These are phyloP conservation scores for Aureobasidium namibiae DNA, from an alignment of 2,329 filamentous ascomycete genomes.

Conservation along the genomic window DNA sequence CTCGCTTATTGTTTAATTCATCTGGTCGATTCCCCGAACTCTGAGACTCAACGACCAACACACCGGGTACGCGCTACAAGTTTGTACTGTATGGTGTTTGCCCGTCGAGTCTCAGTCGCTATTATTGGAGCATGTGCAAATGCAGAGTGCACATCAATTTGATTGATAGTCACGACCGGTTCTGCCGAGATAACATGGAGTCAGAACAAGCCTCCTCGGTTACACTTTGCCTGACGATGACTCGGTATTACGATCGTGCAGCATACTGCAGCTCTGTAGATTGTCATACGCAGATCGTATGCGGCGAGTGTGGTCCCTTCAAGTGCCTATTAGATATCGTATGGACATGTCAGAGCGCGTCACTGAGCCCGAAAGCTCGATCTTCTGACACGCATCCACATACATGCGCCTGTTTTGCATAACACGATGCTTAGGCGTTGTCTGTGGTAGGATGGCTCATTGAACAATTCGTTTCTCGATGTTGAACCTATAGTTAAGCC, in stretches of 20 bases:
- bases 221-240: neutral
- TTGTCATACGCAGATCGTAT: neutral
- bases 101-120: neutral
- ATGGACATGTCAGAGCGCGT: neutral
- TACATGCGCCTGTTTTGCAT: neutral
- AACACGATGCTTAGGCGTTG: neutral
- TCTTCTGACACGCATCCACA: neutral
- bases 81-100: neutral
- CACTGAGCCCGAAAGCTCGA: neutral
- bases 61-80: neutral
- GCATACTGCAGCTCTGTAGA: neutral
- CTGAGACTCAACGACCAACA: neutral
- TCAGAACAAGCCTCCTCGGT: constrained; percentile 3
- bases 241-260: neutral
- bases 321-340: neutral
- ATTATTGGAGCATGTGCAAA: neutral
- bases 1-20: neutral
- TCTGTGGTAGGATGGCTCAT: neutral
- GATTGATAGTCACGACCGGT: neutral
- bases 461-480: neutral
- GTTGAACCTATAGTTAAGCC: neutral
- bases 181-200: neutral
- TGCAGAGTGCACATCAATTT: neutral
- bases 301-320: neutral
- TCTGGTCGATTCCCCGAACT: neutral